These are phyloP conservation scores for Fragilaria radians DNA, from an alignment of 108 stramenopile genomes.

Conservation along the genomic window DNA sequence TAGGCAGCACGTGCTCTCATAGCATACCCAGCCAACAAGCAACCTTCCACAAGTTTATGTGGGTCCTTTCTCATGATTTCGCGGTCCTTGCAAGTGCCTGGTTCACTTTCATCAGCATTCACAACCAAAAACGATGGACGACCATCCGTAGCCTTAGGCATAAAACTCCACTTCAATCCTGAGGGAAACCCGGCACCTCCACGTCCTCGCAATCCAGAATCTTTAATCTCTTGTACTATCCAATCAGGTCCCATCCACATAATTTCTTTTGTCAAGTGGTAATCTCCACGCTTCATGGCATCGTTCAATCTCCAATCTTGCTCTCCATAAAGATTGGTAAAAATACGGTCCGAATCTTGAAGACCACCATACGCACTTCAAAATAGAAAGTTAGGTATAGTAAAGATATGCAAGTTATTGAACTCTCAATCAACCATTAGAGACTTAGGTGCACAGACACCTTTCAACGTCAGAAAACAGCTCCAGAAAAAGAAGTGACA, in stretches of 20 bases:
- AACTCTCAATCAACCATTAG: background rate
- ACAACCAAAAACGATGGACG: slow-evolving; percentile 97
- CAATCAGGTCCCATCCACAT: slow-evolving; percentile 99
- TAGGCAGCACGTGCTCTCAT: slow-evolving; percentile 99
- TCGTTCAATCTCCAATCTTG: slow-evolving; percentile 97
- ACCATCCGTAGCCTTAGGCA: slow-evolving; percentile 99
- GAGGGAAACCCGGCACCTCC: slow-evolving; percentile 99
- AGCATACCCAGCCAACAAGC: slow-evolving; percentile 96
- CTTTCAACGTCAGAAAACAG: background rate
- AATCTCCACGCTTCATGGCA: slow-evolving; percentile 92
- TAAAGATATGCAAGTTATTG: background rate
- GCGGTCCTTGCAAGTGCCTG: slow-evolving; percentile 99
- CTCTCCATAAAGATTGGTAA: slow-evolving; percentile 99
- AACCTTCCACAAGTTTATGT: slow-evolving; percentile 99
- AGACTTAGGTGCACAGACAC: no score
- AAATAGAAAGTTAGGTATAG: background rate
- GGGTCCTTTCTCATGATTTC: slow-evolving; percentile 99
- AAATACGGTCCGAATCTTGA: slow-evolving; percentile 98
- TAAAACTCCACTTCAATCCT: slow-evolving; percentile 99
- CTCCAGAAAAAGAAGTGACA: background rate
- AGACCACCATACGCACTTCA: slow-evolving; percentile 76
- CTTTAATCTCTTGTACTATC: slow-evolving; percentile 99
- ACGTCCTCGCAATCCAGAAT: slow-evolving; percentile 96
- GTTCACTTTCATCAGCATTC: slow-evolving; percentile 99
- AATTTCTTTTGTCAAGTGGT: slow-evolving; percentile 95